Conservation (phyloP, 139 green algal species). For the Micractinium sp. region DNA sequence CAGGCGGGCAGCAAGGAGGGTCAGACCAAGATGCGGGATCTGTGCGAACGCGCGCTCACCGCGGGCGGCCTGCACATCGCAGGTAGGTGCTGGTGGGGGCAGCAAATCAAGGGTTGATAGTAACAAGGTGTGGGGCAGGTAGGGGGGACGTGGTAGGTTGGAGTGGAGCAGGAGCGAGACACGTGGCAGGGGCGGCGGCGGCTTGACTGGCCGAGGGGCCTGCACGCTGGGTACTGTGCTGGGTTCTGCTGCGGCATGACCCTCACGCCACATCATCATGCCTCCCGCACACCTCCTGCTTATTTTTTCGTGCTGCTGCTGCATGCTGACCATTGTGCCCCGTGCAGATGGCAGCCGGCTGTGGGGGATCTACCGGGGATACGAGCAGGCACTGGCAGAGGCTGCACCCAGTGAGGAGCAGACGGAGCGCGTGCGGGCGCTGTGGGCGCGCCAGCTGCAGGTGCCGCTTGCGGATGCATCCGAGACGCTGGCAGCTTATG, state of each 20-base stretch:
- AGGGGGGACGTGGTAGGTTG: neutral
- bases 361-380: slow-evolving; percentile 66
- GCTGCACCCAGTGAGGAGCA: slow-evolving; percentile 39
- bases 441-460: slow-evolving; percentile 75
- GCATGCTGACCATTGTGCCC: neutral
- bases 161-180: too few relatives aligned
- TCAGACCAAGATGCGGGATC: slow-evolving; percentile 52
- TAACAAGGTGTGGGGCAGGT: too few relatives aligned
- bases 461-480: slow-evolving; percentile 55
- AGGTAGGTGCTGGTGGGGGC: neutral
- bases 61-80: slow-evolving; percentile 71
- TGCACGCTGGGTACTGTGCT: neutral
- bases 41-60: slow-evolving; percentile 69
- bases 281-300: neutral
- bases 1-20: slow-evolving; percentile 29
- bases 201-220: neutral
- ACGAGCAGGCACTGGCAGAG: slow-evolving; percentile 16
- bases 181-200: neutral
- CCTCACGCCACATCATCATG: neutral
- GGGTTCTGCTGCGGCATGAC: neutral
- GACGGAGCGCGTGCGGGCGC: slow-evolving; percentile 59
- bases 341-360: slow-evolving; percentile 49
- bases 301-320: neutral
- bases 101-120: neutral
- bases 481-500: slow-evolving; percentile 64